Evolutionary conservation across 192 early-diverging fungal species (phyloP).

Genomic region (Podila epicladia): DNA sequence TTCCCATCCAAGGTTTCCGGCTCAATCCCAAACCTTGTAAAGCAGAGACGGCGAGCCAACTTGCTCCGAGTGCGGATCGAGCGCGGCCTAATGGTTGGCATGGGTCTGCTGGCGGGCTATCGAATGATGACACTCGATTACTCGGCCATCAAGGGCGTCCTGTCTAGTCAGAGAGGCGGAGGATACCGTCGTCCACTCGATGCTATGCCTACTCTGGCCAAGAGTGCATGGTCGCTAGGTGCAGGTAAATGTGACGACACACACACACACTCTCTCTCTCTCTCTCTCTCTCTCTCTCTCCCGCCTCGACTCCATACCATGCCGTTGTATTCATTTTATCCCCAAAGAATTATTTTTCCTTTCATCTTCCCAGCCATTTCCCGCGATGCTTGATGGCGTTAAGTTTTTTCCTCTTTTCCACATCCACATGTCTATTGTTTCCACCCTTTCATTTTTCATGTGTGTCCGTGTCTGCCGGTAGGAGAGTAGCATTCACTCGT

Average conservation of each 20-base stretch:
- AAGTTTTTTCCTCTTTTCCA: no score
- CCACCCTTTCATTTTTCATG: no score
- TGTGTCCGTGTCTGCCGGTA: no score
- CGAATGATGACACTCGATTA: constrained; percentile 47
- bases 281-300: neutral
- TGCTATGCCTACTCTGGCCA: constrained; percentile 12
- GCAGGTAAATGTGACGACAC: constrained; percentile 24
- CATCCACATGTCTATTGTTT: no score
- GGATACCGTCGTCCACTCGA: constrained; percentile 3
- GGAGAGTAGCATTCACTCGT: no score
- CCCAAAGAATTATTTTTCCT: no score
- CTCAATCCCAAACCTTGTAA: constrained; percentile 6
- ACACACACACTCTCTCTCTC: neutral
- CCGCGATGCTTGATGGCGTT: no score
- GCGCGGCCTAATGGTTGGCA: constrained; percentile 43
- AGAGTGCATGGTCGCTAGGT: constrained; percentile 37
- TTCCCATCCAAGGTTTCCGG: neutral
- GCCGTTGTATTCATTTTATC: neutral
- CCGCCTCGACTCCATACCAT: neutral
- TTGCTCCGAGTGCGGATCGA: constrained; percentile 47
- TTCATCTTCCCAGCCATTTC: no score
- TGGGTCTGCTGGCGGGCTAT: constrained; percentile 40
- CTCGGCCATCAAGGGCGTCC: constrained; percentile 1
- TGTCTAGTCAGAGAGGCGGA: neutral
- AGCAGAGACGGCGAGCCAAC: constrained; percentile 30